Conservation (phyloP, 2,329 filamentous ascomycete genomes). For the Blastomyces gilchristii region DNA sequence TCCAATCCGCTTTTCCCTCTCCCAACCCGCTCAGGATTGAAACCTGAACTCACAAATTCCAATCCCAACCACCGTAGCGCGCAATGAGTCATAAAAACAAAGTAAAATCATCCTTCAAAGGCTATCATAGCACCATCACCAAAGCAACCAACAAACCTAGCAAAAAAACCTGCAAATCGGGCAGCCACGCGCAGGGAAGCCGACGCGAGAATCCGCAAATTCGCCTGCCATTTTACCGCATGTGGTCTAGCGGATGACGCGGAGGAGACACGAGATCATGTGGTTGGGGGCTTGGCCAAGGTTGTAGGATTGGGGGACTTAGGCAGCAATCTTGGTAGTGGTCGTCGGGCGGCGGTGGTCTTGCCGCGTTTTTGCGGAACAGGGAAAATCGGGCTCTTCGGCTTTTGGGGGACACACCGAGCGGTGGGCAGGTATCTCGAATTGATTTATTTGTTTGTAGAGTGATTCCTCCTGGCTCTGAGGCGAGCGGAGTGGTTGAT, state of each 20-base stretch:
- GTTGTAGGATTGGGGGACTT: background rate
- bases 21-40: background rate
- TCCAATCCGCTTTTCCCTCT: background rate
- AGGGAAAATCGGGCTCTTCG: background rate
- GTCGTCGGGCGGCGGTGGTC: background rate
- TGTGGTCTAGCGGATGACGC: constrained; percentile 9
- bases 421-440: background rate
- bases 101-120: background rate
- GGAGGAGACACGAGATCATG: constrained; percentile 10
- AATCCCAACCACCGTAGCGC: background rate
- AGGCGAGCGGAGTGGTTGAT: background rate
- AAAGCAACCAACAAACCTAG: background rate
- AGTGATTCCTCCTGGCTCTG: background rate
- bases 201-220: background rate
- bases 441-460: background rate
- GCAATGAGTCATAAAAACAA: background rate
- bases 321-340: background rate
- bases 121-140: background rate
- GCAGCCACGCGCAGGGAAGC: background rate
- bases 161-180: background rate
- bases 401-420: background rate
- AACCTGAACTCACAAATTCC: background rate
- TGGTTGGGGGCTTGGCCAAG: background rate
- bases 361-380: background rate
- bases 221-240: constrained; percentile 5